phyloP scores from a whole-genome alignment of 768 basidiomycete species.

The Leccinellum albellum region DNA sequence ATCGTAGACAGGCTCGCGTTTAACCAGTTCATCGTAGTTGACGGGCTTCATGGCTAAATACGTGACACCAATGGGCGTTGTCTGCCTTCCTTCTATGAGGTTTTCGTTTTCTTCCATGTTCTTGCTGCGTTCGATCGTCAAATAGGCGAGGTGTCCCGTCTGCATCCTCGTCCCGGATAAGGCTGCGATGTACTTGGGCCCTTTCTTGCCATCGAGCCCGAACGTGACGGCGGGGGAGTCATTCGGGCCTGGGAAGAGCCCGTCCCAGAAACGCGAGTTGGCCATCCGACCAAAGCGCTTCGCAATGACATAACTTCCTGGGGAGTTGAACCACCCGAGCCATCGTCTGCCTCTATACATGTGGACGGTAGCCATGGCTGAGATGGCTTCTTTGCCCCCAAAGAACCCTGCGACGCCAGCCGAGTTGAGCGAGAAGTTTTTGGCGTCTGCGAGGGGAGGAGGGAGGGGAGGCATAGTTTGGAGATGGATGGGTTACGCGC shows the following conservation, averaged over 20 bases:
- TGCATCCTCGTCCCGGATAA: constrained; percentile 30
- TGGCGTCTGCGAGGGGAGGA: constrained; percentile 3
- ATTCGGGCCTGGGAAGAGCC: constrained; percentile 30
- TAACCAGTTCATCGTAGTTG: background rate
- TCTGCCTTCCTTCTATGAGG: constrained; percentile 7
- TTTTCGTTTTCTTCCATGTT: accelerated
- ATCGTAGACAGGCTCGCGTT: background rate
- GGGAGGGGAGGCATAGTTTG: constrained; percentile 10
- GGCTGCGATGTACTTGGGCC: constrained; percentile 27
- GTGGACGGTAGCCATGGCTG: constrained; percentile 33
- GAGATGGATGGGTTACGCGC: background rate
- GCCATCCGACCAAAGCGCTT: constrained; percentile 33
- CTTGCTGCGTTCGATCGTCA: constrained; percentile 20
- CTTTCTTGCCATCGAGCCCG: constrained; percentile 26
- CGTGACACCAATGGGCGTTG: constrained; percentile 9
- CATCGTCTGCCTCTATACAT: constrained; percentile 29
- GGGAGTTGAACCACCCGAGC: constrained; percentile 36
- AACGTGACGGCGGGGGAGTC: constrained; percentile 25
- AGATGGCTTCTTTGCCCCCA: constrained; percentile 35
- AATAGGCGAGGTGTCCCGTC: constrained; percentile 27
- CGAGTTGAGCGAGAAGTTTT: constrained; percentile 22
- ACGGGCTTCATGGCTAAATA: constrained; percentile 18
- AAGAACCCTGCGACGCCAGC: constrained; percentile 35
- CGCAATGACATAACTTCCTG: constrained; percentile 32
- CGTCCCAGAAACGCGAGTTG: constrained; percentile 30